Base-by-base conservation (phyloP, 495 filamentous ascomycete genomes). In the Pyrenopolyporus hunteri region DNA sequence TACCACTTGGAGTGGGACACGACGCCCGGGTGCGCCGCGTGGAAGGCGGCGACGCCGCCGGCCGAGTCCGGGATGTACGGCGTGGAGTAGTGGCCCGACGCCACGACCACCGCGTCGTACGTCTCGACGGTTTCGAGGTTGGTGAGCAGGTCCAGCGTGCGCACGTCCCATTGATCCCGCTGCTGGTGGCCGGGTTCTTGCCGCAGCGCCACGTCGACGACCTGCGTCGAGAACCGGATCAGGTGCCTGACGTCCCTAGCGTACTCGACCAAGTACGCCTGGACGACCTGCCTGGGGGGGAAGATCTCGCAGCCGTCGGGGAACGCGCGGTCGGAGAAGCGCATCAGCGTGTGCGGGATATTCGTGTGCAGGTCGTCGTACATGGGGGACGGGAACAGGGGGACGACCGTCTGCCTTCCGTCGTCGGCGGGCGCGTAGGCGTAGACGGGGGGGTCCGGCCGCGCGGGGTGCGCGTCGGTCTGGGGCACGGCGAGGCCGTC, bases 1-100 rank as follows among this genome's bases (percentile, higher is more conserved):
- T 90, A 98, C 25, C 82, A 81, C 62, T 93, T 97, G 8, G 92
- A 92, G 71, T 98, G 93, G 0, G 83, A 83, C 17, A 97, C 89
- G 0, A 78, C 56, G 0, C 80, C 83, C 0, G 89, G 89, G 55
- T 90, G 82, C 2, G 72, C 65, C 22, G 71, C 51, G 66, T 90
- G 79, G 48, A 89, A 88, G 1, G 65, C 67, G 4, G 44, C 4
- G 3, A 79, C 68, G 1, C 64, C 59, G n/a, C 49, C 63, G 10
- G 71, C 83, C 19, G 80, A 72, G 1, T 62, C 39, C 0, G 92
- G 92, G 7, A 95, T 74, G 68, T 82, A 87, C 0, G 88, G 87
- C 5, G 88, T 83, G 16, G 81, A 81, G 70, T 89, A 95, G 67
- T 96, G 91, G 1, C 92, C 92, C 57, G 80, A 91, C 5, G 90